Evolutionary conservation across 208 protist species (phyloP).

Genomic region (Trypanosoma theileri): DNA sequence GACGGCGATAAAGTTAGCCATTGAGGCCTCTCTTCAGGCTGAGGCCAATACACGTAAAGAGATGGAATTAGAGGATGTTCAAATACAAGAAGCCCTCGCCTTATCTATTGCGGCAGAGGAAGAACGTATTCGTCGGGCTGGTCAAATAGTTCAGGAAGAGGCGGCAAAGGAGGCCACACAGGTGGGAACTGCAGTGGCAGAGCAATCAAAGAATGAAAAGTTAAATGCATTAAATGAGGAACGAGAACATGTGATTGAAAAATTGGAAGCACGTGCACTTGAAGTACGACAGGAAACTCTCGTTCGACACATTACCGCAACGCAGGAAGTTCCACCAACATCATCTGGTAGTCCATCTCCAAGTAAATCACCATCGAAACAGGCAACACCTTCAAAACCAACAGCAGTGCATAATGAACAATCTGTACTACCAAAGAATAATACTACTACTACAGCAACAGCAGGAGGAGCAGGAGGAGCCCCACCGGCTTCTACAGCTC

Average conservation of each 20-base stretch:
- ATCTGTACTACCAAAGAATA: too few species aligned
- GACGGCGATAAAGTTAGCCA: conserved; percentile 65
- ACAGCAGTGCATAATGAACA: too few species aligned
- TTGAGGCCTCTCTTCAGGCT: conserved; percentile 71
- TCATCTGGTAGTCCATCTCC: not conserved
- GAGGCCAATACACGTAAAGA: conserved; percentile 27
- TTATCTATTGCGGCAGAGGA: conserved; percentile 54
- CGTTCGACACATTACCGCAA: conserved; percentile 33
- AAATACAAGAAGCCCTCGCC: conserved; percentile 69
- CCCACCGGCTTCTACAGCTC: conserved; percentile 18
- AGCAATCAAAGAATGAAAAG: conserved; percentile 36
- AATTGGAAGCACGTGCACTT: conserved; percentile 47
- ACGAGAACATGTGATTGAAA: conserved; percentile 51
- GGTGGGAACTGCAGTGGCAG: conserved; percentile 17
- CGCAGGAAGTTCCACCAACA: conserved; percentile 5
- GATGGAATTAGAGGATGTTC: conserved; percentile 64
- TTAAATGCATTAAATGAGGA: conserved; percentile 43
- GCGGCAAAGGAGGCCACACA: conserved; percentile 18
- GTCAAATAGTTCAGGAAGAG: conserved; percentile 28
- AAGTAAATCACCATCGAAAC: not conserved
- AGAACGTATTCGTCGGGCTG: conserved; percentile 22
- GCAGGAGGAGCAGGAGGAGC: not conserved
- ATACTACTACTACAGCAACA: too few species aligned
- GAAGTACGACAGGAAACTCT: conserved; percentile 45
- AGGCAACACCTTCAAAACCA: too few species aligned